A percentile compares a stretch with the other conserved stretches of the same genome.
phyloP scores from a whole-genome alignment of 1,284 basidiomycete genomes.

The Gastroboletus turbinatus region DNA sequence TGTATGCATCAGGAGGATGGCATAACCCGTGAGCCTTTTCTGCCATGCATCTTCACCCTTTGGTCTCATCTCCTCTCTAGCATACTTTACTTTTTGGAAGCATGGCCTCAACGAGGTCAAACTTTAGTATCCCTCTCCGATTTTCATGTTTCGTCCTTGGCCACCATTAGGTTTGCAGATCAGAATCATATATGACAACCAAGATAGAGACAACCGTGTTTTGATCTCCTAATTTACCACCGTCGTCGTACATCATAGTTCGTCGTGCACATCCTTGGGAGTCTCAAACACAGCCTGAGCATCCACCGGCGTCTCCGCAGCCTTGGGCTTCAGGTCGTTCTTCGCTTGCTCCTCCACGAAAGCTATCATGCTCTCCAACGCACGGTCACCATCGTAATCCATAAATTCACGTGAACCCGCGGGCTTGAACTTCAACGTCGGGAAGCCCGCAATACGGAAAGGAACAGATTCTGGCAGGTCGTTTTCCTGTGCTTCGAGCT shows the following conservation, averaged over 20 bases:
- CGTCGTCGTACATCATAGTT: constrained; percentile 22
- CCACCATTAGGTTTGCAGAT: constrained; percentile 10
- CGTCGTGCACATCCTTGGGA: constrained; percentile 27
- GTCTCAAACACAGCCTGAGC: constrained; percentile 29
- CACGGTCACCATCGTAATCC: constrained; percentile 92
- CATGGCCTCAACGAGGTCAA: constrained; percentile 82
- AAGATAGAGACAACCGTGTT: constrained; percentile 24
- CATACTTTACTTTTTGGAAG: constrained; percentile 95
- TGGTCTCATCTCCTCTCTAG: constrained; percentile 39
- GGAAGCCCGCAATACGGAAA: constrained; percentile 89
- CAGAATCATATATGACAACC: constrained; percentile 17
- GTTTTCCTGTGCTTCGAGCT: constrained; percentile 97
- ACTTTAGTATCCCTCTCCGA: constrained; percentile 40
- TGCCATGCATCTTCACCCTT: neutral
- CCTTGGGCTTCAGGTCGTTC: constrained; percentile 47
- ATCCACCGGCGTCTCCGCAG: constrained; percentile 18
- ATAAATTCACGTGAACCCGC: constrained; percentile 87
- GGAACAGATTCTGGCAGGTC: constrained; percentile 87
- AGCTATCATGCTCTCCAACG: constrained; percentile 80
- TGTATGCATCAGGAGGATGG: constrained; percentile 56
- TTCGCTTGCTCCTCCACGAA: constrained; percentile 83
- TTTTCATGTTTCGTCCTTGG: neutral
- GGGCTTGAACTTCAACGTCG: constrained; percentile 95
- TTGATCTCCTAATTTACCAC: constrained; percentile 22
- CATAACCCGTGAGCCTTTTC: constrained; percentile 61